A percentile compares a stretch with the other conserved stretches of the same genome.
phyloP scores from a whole-genome alignment of 2,329 filamentous ascomycete species.

The Lecanoromycetidae sp. region DNA sequence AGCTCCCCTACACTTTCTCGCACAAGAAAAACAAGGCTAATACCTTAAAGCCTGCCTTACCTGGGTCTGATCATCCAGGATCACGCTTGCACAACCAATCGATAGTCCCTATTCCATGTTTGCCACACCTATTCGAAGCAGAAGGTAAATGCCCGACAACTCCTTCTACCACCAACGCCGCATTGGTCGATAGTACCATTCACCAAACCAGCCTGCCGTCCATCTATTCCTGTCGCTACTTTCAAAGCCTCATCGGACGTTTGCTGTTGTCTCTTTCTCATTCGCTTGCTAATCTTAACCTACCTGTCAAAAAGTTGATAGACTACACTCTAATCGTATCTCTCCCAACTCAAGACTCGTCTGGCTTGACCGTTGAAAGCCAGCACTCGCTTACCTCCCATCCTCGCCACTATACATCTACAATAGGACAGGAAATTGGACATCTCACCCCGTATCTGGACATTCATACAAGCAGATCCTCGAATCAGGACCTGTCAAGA shows the following conservation, averaged over 20 bases:
- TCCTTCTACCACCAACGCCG: constrained; percentile 6
- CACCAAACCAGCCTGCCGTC: constrained; percentile 5
- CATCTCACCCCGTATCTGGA: constrained; percentile 5
- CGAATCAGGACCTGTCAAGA: constrained; percentile 7
- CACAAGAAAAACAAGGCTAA: not conserved
- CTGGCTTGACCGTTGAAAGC: not conserved
- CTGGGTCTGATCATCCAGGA: not conserved
- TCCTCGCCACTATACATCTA: constrained; percentile 1
- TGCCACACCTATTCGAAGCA: constrained; percentile 14
- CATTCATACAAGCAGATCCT: not conserved
- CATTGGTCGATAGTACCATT: constrained; percentile 5
- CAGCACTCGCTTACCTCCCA: not conserved
- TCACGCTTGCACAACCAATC: constrained; percentile 3
- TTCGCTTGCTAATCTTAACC: constrained; percentile 12
- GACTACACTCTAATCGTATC: constrained; percentile 3
- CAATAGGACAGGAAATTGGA: constrained; percentile 7
- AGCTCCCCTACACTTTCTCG: constrained; percentile 6
- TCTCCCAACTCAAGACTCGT: not conserved
- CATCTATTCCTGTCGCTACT: constrained; percentile 12
- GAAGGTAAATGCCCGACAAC: not conserved
- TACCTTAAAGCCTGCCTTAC: not conserved
- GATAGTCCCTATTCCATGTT: constrained; percentile 1
- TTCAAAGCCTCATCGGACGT: not conserved
- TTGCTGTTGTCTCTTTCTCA: not conserved
- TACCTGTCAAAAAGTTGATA: constrained; percentile 4